phyloP scores from a whole-genome alignment of 768 basidiomycete genomes.

The Tulasnella sp. region DNA sequence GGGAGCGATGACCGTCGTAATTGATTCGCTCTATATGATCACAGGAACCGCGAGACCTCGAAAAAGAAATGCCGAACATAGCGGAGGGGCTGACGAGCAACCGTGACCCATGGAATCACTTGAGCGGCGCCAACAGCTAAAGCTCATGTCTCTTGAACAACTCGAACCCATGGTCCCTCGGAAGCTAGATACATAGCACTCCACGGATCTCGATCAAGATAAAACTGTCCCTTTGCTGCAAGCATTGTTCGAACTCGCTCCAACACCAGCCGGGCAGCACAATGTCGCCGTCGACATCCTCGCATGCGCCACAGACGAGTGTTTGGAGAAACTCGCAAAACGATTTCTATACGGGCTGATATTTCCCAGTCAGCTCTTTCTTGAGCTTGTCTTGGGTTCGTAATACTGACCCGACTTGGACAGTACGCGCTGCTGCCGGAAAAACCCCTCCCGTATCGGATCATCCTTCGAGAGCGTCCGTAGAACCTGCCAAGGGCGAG shows the following conservation, averaged over 20 bases:
- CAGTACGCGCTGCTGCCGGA: background rate
- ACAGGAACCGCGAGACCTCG: too few relatives aligned
- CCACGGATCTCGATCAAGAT: too few relatives aligned
- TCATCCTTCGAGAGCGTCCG: background rate
- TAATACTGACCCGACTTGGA: background rate
- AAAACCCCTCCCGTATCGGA: background rate
- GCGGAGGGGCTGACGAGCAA: too few relatives aligned
- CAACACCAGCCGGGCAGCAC: background rate
- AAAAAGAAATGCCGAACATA: too few relatives aligned
- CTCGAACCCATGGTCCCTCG: too few relatives aligned
- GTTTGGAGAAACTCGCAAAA: background rate
- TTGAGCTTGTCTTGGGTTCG: background rate
- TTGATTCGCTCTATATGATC: too few relatives aligned
- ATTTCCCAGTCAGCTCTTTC: background rate
- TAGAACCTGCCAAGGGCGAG: background rate
- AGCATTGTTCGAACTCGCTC: background rate
- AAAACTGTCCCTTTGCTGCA: background rate
- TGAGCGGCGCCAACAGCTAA: too few relatives aligned
- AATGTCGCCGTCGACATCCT: background rate
- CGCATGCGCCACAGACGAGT: background rate
- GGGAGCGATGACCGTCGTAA: too few relatives aligned
- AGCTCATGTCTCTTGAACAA: too few relatives aligned
- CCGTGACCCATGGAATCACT: too few relatives aligned
- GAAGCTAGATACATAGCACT: too few relatives aligned
- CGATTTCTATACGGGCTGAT: background rate